These are phyloP conservation scores for Solanum sejunctum DNA, from an alignment of 257 asterid species.

Conservation along the genomic window DNA sequence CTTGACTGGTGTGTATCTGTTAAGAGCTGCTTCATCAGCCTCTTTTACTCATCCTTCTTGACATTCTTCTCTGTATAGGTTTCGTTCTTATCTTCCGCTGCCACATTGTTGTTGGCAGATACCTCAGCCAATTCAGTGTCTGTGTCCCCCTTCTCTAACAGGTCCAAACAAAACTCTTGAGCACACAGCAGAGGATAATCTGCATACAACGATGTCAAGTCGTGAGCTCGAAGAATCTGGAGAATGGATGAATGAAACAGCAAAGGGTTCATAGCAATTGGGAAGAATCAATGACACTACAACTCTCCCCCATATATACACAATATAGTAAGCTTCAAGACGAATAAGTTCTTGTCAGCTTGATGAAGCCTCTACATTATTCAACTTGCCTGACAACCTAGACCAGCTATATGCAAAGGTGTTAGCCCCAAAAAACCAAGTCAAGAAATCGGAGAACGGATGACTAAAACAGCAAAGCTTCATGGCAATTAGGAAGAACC, in stretches of 20 bases:
- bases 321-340: not conserved
- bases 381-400: not conserved
- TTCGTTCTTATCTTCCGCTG: not conserved
- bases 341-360: not conserved
- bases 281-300: not conserved
- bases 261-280: not conserved
- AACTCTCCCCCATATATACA: not conserved
- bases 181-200: not conserved
- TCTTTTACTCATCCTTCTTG: not conserved
- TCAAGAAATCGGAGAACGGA: not conserved
- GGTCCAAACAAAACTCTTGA: not conserved
- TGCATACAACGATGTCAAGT: not conserved
- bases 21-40: not conserved
- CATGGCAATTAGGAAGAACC: not conserved
- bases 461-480: not conserved
- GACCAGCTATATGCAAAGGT: not conserved
- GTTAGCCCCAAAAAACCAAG: not conserved
- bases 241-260: not conserved
- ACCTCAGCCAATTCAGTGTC: conserved; percentile 33
- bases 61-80: not conserved
- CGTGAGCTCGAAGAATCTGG: not conserved
- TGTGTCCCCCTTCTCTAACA: conserved; percentile 21
- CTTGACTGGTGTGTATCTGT: no score
- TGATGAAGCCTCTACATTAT: conserved; percentile 15
- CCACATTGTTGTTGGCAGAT: conserved; percentile 20